Evolutionary conservation across 176 grass and related monocot genomes (phyloP).

Genomic region (Oryza officinalis): DNA sequence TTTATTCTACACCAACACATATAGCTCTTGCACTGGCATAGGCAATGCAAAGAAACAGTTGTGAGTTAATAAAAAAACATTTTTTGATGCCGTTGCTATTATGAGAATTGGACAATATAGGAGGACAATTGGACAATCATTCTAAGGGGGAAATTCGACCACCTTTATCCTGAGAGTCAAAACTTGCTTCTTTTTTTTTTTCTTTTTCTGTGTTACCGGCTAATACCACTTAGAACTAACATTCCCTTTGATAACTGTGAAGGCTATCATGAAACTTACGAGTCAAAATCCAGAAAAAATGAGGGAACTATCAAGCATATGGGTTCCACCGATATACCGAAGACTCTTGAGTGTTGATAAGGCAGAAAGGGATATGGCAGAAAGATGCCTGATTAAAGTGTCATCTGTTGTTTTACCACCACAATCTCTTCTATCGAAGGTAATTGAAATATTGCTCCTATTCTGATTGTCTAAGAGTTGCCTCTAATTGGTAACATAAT

Average conservation of each 20-base stretch:
- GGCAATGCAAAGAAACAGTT: neutral
- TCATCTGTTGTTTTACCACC: slow-evolving; percentile 60
- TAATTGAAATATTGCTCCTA: slow-evolving; percentile 36
- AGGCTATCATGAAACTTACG: slow-evolving; percentile 65
- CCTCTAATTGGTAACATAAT: too few relatives aligned
- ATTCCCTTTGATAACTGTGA: slow-evolving; percentile 38
- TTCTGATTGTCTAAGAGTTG: slow-evolving; percentile 4
- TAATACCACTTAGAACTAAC: slow-evolving; percentile 10
- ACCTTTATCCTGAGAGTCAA: neutral
- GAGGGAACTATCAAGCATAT: slow-evolving; percentile 63
- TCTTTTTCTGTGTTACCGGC: neutral
- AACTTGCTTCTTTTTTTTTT: neutral
- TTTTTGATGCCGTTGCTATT: neutral
- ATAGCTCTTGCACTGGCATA: neutral
- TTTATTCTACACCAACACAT: neutral
- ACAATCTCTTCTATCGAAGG: slow-evolving; percentile 64
- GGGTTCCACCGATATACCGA: slow-evolving; percentile 70
- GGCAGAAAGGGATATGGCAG: slow-evolving; percentile 62
- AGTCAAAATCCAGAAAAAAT: slow-evolving; percentile 52
- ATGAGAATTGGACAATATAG: neutral
- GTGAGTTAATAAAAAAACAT: neutral
- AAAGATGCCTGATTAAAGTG: slow-evolving; percentile 75
- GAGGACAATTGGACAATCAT: neutral
- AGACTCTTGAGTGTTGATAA: slow-evolving; percentile 80
- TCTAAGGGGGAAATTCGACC: neutral